A percentile compares a stretch with the other conserved stretches of the same genome.
Evolutionary conservation across 345 rosid species (phyloP).

Genomic region (Arabidopsis arenosa): DNA sequence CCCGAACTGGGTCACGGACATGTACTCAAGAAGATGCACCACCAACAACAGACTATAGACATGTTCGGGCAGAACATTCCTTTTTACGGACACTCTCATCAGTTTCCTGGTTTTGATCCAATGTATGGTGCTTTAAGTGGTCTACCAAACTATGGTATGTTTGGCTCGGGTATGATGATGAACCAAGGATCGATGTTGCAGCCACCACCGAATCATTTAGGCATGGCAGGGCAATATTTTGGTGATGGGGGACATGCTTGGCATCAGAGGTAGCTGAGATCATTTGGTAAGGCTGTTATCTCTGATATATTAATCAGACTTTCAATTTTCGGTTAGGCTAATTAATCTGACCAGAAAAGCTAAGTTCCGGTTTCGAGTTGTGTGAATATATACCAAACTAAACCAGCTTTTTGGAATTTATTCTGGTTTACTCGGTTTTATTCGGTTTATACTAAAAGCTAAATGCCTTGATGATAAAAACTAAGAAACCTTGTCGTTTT

Average conservation of each 20-base stretch:
- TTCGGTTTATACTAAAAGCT: not conserved
- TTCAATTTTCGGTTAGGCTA: not conserved
- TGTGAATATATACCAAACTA: constrained; percentile 2
- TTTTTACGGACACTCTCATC: constrained; percentile 15
- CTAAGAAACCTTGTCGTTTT: constrained; percentile 24
- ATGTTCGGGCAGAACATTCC: constrained; percentile 28
- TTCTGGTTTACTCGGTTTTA: not conserved
- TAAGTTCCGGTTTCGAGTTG: constrained; percentile 3
- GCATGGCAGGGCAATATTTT: constrained; percentile 22
- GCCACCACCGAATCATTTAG: constrained; percentile 9
- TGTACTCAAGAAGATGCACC: not conserved
- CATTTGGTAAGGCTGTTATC: not conserved
- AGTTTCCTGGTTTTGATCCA: constrained; percentile 8
- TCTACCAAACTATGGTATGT: constrained; percentile 12
- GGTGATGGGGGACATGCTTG: constrained; percentile 5
- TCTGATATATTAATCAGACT: not conserved
- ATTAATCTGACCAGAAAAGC: not conserved
- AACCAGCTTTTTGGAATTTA: not conserved
- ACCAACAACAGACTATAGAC: constrained; percentile 1
- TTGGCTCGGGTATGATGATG: constrained; percentile 22
- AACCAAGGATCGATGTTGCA: constrained; percentile 18
- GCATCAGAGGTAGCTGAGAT: not conserved
- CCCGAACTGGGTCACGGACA: not conserved
- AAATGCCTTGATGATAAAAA: not conserved
- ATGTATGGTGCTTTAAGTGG: constrained; percentile 22